Conservation (phyloP, 495 filamentous ascomycete genomes). For the Darksidea phi region DNA sequence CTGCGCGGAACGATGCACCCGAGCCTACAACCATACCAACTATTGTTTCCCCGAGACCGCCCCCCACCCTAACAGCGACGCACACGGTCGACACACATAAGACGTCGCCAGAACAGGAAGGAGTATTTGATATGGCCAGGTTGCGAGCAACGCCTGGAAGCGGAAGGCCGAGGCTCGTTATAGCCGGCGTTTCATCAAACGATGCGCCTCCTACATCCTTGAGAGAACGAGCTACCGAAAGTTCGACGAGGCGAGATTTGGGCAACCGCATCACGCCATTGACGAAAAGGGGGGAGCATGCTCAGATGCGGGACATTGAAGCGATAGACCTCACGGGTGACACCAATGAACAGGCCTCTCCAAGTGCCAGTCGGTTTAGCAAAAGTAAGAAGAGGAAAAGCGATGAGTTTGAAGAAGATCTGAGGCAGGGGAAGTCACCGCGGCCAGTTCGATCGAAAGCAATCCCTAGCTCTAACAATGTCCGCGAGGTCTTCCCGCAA, state of each 20-base stretch:
- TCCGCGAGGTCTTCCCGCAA: constrained; percentile 29
- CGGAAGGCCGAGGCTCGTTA: constrained; percentile 52
- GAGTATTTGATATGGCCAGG: constrained; percentile 55
- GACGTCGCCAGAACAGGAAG: constrained; percentile 10
- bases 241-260: not conserved
- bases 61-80: constrained; percentile 10
- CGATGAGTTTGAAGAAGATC: constrained; percentile 57
- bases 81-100: constrained; percentile 9
- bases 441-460: constrained; percentile 4
- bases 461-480: not conserved
- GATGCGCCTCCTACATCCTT: not conserved
- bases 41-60: constrained; percentile 7
- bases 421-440: constrained; percentile 3
- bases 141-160: constrained; percentile 51
- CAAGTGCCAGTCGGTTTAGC: constrained; percentile 39
- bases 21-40: not conserved
- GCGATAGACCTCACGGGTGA: constrained; percentile 72
- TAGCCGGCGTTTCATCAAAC: constrained; percentile 29
- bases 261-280: not conserved
- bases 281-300: not conserved
- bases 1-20: constrained; percentile 18
- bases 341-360: not conserved
- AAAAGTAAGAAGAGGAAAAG: constrained; percentile 73
- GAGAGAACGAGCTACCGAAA: not conserved
- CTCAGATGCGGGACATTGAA: constrained; percentile 47